These are phyloP conservation scores for Xylaria sp. DNA, from an alignment of 2,329 filamentous ascomycete genomes.

Conservation along the genomic window DNA sequence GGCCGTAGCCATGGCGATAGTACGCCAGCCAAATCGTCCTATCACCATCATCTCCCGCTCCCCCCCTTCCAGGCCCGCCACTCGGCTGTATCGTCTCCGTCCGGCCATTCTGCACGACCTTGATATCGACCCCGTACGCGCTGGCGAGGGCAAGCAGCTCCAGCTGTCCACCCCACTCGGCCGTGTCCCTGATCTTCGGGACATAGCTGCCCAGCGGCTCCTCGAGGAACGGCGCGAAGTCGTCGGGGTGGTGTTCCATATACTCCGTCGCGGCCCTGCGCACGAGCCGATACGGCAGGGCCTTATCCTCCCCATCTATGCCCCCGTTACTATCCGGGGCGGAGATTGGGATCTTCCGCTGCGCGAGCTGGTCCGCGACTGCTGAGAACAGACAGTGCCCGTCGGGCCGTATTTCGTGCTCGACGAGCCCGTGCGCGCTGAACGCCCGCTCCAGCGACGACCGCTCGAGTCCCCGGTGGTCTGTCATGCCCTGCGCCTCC, in stretches of 20 bases:
- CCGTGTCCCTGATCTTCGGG: constrained; percentile 79
- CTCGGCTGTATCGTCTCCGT: constrained; percentile 74
- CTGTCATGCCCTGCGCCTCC: constrained; percentile 76
- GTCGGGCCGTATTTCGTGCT: constrained; percentile 84
- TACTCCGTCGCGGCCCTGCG: constrained; percentile 76
- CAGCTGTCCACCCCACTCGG: constrained; percentile 94
- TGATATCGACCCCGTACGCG: constrained; percentile 79
- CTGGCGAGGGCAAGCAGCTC: constrained; percentile 85
- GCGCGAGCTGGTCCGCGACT: constrained; percentile 79
- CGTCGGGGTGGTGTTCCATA: constrained; percentile 74
- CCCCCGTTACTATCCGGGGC: constrained; percentile 1
- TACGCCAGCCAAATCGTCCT: constrained; percentile 89
- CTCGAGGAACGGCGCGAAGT: constrained; percentile 87
- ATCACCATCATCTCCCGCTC: constrained; percentile 27
- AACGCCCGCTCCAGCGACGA: constrained; percentile 73
- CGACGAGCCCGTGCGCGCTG: constrained; percentile 64
- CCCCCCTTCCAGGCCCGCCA: constrained; percentile 47
- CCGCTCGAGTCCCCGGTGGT: constrained; percentile 73
- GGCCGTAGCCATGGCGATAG: constrained; percentile 89
- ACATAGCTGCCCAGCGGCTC: constrained; percentile 77
- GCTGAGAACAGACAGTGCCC: constrained; percentile 96
- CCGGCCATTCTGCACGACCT: constrained; percentile 82
- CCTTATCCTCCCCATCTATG: constrained; percentile 33
- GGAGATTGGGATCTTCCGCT: constrained; percentile 53
- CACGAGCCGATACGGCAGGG: constrained; percentile 67